A percentile compares a stretch with the other conserved stretches of the same genome.
Conservation (phyloP, 345 rosid species). For the Jatropha curcas region DNA sequence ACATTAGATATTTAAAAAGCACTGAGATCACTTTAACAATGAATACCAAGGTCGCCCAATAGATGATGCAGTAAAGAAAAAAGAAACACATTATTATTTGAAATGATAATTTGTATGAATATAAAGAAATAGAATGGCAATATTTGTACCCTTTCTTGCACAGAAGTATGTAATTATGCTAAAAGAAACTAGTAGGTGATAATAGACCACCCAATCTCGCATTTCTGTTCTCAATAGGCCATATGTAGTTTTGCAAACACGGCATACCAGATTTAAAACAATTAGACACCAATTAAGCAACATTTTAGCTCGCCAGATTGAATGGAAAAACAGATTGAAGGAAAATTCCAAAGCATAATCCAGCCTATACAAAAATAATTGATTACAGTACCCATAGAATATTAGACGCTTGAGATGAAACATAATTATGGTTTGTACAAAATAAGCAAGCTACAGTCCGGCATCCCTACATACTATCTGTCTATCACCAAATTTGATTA, state of each 20-base stretch:
- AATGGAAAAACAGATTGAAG: background rate
- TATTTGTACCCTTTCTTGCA: background rate
- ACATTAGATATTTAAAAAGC: background rate
- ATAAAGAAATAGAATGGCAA: background rate
- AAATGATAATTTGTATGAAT: background rate
- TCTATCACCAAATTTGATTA: background rate
- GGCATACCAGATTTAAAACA: no score
- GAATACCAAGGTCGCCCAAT: background rate
- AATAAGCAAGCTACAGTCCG: background rate
- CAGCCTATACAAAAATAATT: background rate
- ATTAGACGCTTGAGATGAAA: background rate
- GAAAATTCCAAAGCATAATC: background rate
- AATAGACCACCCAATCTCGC: background rate
- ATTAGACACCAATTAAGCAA: background rate
- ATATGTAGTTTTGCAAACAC: background rate
- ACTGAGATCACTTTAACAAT: background rate
- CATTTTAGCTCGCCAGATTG: background rate
- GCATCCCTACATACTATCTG: background rate
- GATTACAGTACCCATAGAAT: background rate
- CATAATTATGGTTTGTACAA: background rate
- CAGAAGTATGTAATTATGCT: background rate
- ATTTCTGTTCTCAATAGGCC: background rate
- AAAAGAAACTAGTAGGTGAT: background rate
- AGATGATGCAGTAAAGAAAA: background rate
- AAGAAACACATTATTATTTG: background rate